A percentile compares a stretch with the other conserved stretches of the same genome.
phyloP scores from a whole-genome alignment of 139 green algal genomes.

The Chlamydomonas urium region DNA sequence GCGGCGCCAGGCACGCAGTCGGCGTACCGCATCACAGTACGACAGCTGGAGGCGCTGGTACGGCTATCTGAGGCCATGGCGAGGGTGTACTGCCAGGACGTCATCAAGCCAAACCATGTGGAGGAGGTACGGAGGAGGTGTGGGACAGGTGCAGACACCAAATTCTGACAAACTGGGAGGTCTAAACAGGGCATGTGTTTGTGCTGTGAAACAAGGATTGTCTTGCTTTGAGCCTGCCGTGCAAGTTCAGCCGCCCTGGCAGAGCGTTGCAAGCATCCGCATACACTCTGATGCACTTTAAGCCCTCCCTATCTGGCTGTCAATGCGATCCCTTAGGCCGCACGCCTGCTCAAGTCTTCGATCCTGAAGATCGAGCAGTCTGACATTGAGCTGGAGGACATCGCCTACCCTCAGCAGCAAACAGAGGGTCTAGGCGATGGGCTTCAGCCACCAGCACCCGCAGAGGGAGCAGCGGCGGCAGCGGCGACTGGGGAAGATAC shows the following conservation, averaged over 20 bases:
- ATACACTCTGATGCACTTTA: no score
- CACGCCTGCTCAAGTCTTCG: slow-evolving; percentile 78
- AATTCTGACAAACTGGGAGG: no score
- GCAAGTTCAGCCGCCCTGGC: no score
- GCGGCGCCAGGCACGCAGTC: slow-evolving; percentile 70
- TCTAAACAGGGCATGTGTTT: no score
- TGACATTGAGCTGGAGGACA: slow-evolving; percentile 75
- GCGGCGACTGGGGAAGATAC: slow-evolving; percentile 16
- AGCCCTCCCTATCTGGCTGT: no score
- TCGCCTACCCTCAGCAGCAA: slow-evolving; percentile 4
- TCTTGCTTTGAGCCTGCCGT: no score
- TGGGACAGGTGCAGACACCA: no score
- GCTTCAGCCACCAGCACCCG: not conserved
- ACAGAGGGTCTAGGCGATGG: not conserved
- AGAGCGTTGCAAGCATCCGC: no score
- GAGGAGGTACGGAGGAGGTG: slow-evolving; percentile 51
- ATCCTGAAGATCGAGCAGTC: slow-evolving; percentile 80
- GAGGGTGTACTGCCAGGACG: slow-evolving; percentile 37
- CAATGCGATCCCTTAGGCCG: slow-evolving; percentile 66
- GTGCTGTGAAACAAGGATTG: no score
- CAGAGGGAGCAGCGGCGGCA: slow-evolving; percentile 12
- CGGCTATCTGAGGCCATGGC: slow-evolving; percentile 75
- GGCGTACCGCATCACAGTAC: slow-evolving; percentile 88
- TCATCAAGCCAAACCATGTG: slow-evolving; percentile 45
- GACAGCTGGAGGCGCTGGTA: slow-evolving; percentile 95